These are phyloP conservation scores for Guillardia theta DNA, from an alignment of 78 protist species.

Conservation along the genomic window DNA sequence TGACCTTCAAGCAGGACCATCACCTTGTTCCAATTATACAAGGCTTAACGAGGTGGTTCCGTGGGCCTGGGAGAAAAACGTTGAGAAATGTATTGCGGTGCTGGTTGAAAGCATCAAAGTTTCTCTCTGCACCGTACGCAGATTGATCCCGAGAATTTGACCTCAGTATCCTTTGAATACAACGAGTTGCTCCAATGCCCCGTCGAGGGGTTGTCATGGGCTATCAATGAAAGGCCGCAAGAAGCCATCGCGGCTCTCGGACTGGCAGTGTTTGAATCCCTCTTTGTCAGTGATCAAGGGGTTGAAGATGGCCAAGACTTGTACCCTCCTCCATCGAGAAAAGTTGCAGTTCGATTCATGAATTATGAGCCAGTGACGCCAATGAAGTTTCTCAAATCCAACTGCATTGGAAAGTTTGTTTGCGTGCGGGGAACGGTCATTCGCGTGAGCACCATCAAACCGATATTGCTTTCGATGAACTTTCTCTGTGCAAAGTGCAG, in stretches of 20 bases:
- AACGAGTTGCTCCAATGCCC: background rate
- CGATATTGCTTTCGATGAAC: slow-evolving; percentile 66
- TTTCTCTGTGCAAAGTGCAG: slow-evolving; percentile 76
- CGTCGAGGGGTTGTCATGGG: background rate
- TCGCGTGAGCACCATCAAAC: slow-evolving; percentile 81
- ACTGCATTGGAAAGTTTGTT: slow-evolving; percentile 61
- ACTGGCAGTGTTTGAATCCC: background rate
- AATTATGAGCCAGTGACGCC: background rate
- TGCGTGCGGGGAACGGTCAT: slow-evolving; percentile 87
- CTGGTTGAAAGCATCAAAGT: no score
- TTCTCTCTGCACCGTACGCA: no score
- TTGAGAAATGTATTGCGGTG: no score
- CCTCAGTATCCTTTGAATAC: background rate
- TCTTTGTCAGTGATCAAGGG: background rate
- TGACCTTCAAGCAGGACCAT: no score
- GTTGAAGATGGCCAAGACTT: background rate
- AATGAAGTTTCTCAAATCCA: slow-evolving; percentile 20
- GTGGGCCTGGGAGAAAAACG: no score
- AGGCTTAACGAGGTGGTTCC: no score
- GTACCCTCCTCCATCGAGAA: background rate
- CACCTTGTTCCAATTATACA: no score
- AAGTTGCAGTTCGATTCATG: slow-evolving; percentile 10
- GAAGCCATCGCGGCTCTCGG: background rate
- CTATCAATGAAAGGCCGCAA: background rate
- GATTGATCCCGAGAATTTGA: no score